phyloP scores from a whole-genome alignment of 805 yeast species.

The Cyberlindnera maritima region DNA sequence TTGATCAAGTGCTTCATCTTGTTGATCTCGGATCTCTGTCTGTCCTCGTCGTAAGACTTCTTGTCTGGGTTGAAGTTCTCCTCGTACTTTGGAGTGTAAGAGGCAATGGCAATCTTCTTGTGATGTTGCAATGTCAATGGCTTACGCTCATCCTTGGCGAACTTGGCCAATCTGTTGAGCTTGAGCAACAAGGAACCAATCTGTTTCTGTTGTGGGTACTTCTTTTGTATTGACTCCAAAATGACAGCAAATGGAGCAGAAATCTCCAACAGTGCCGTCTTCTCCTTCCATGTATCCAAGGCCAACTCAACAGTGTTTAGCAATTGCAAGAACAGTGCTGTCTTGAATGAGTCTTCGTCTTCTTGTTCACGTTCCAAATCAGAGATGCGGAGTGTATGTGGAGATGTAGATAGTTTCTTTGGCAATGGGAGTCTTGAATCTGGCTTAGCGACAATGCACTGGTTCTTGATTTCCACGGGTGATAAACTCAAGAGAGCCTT shows the following conservation, averaged over 20 bases:
- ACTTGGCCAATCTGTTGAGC: conserved; percentile 46
- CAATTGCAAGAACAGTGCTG: conserved; percentile 28
- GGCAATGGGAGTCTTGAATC: conserved; percentile 28
- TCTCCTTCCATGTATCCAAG: conserved; percentile 56
- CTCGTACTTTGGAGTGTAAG: conserved; percentile 88
- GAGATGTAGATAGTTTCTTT: conserved; percentile 1
- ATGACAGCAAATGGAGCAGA: conserved; percentile 44
- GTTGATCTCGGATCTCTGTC: conserved; percentile 74
- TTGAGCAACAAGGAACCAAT: conserved; percentile 40
- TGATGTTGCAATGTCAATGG: conserved; percentile 85
- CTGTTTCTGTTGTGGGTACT: conserved; percentile 33
- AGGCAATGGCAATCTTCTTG: conserved; percentile 77
- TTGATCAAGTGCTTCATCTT: conserved; percentile 84
- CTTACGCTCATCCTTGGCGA: conserved; percentile 47
- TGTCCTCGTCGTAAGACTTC: conserved; percentile 84
- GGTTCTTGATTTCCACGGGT: conserved; percentile 26
- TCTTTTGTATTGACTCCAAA: conserved; percentile 38
- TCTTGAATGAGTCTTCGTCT: conserved; percentile 30
- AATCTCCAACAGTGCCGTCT: conserved; percentile 59
- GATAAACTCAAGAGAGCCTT: conserved; percentile 47
- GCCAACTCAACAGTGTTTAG: conserved; percentile 31
- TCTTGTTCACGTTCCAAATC: conserved; percentile 21
- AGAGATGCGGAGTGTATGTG: conserved; percentile 17
- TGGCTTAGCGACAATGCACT: conserved; percentile 11
- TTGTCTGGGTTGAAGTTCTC: conserved; percentile 95